Conservation (phyloP, 225 moss, liverwort and hornwort genomes). For the Ulota crispa region DNA sequence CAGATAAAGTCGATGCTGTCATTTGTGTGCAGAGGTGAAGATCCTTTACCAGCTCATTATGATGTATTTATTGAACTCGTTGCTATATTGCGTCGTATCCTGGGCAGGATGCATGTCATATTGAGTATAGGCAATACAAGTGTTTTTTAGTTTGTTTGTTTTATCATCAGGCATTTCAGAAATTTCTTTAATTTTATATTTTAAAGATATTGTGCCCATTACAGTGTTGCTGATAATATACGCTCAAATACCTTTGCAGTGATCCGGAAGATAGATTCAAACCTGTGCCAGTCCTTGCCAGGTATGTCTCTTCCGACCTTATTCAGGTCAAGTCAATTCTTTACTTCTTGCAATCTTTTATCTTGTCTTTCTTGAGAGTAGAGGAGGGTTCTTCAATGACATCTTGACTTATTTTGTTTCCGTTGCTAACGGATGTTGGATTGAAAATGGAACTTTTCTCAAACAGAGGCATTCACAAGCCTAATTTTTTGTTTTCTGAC, state of each 20-base stretch:
- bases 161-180: not conserved
- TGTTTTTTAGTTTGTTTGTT: not conserved
- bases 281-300: slow-evolving; percentile 90
- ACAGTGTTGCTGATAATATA: slow-evolving; percentile 17
- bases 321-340: not conserved
- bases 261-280: slow-evolving; percentile 94
- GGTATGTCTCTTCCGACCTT: slow-evolving; percentile 42
- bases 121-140: not conserved
- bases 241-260: slow-evolving; percentile 40
- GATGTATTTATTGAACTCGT: not conserved
- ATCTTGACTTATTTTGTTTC: slow-evolving; percentile 7
- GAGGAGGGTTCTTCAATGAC: not conserved
- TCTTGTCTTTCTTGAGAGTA: not conserved
- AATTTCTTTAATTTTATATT: not conserved
- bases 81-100: not conserved
- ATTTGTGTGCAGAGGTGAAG: slow-evolving; percentile 92
- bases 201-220: not conserved
- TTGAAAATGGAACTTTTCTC: not conserved
- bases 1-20: slow-evolving; percentile 84
- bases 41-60: slow-evolving; percentile 14
- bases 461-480: not conserved
- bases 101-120: slow-evolving; percentile 1
- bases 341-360: not conserved
- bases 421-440: not conserved
- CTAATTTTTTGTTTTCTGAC: slow-evolving; percentile 5